phyloP scores from a whole-genome alignment of 1,284 basidiomycete genomes.

The Sanghuangporus baumii region DNA sequence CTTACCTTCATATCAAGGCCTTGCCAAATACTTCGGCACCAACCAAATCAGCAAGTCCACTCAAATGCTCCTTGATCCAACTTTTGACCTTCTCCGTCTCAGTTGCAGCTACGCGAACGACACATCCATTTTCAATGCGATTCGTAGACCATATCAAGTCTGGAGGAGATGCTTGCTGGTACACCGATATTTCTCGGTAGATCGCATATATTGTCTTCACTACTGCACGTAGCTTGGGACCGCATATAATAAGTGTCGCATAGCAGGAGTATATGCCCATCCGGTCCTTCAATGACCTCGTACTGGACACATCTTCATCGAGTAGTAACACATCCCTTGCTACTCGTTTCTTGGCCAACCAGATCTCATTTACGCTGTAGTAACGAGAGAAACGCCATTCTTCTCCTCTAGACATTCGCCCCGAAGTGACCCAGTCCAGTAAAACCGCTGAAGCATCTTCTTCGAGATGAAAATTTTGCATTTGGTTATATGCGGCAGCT shows the following conservation, averaged over 20 bases:
- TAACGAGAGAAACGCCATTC: constrained; percentile 88
- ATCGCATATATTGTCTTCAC: constrained; percentile 40
- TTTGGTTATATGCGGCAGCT: constrained; percentile 75
- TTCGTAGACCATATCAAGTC: constrained; percentile 78
- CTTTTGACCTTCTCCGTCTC: constrained; percentile 66
- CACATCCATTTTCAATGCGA: constrained; percentile 40
- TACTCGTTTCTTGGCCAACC: constrained; percentile 54
- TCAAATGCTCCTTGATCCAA: constrained; percentile 59
- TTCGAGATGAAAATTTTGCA: constrained; percentile 67
- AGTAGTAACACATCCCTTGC: constrained; percentile 76
- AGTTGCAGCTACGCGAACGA: constrained; percentile 69
- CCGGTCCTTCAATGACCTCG: constrained; percentile 50
- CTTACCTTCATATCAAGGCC: constrained; percentile 43
- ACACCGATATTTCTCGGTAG: constrained; percentile 57
- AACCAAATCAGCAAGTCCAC: constrained; percentile 45
- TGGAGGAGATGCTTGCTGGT: constrained; percentile 47
- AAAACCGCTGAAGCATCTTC: constrained; percentile 59
- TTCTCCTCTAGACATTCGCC: constrained; percentile 74
- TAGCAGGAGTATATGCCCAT: constrained; percentile 81
- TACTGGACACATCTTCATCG: constrained; percentile 26
- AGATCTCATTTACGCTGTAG: constrained; percentile 82
- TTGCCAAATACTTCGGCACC: constrained; percentile 61
- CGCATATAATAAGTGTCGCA: constrained; percentile 74
- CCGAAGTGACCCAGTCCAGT: constrained; percentile 90
- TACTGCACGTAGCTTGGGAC: constrained; percentile 46